phyloP scores from a whole-genome alignment of 805 yeast genomes.

The Candida manassasensis region DNA sequence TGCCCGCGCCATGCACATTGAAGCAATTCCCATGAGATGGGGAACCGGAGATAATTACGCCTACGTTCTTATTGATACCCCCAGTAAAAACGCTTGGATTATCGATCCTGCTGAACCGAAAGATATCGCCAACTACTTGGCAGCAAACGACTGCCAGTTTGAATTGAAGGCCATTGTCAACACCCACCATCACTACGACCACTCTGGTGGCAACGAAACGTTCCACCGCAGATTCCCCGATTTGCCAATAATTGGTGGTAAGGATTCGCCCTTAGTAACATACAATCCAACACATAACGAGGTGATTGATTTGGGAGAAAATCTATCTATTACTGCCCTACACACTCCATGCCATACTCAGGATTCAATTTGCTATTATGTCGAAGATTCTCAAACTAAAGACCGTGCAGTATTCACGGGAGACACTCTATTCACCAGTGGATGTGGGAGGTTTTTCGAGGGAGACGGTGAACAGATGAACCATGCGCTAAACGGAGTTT shows the following conservation, averaged over 20 bases:
- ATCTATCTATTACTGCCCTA: slow-evolving; percentile 66
- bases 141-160: slow-evolving; percentile 33
- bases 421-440: slow-evolving; percentile 89
- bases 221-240: slow-evolving; percentile 38
- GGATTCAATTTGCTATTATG: slow-evolving; percentile 89
- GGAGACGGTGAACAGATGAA: slow-evolving; percentile 84
- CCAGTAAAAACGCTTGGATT: slow-evolving; percentile 66
- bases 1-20: slow-evolving; percentile 63
- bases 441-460: slow-evolving; percentile 96
- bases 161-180: slow-evolving; percentile 76
- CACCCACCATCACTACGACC: slow-evolving; percentile 96
- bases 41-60: slow-evolving; percentile 88
- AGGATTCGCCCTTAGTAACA: slow-evolving; percentile 69
- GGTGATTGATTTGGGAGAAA: slow-evolving; percentile 56
- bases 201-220: slow-evolving; percentile 75
- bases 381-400: slow-evolving; percentile 55
- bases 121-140: slow-evolving; percentile 50
- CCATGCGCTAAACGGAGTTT: slow-evolving; percentile 50
- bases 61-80: slow-evolving; percentile 68
- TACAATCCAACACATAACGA: slow-evolving; percentile 66
- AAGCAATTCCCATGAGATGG: slow-evolving; percentile 91
- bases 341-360: slow-evolving; percentile 98
- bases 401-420: slow-evolving; percentile 87
- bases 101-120: slow-evolving; percentile 90
- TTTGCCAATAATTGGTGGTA: slow-evolving; percentile 77